phyloP scores from a whole-genome alignment of 768 basidiomycete species.

The Bullera alba region DNA sequence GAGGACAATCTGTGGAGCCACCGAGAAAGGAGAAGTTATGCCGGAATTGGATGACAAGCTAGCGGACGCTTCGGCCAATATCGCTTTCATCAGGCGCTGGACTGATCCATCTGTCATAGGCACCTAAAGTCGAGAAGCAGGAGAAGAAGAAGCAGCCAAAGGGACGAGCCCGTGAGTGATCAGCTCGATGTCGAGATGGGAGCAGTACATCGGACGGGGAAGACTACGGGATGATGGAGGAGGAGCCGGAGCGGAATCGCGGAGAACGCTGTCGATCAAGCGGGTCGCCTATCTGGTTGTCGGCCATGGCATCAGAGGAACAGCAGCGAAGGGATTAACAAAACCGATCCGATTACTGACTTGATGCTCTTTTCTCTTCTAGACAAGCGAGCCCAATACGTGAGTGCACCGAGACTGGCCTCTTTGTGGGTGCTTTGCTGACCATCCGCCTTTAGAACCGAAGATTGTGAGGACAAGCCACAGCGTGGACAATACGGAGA shows the following conservation, averaged over 20 bases:
- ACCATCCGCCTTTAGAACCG: too few relatives aligned
- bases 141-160: constrained; percentile 98
- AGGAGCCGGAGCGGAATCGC: background rate
- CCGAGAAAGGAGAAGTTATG: background rate
- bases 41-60: background rate
- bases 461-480: constrained; percentile 14
- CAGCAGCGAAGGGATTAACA: too few relatives aligned
- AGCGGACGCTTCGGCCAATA: too few relatives aligned
- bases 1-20: background rate
- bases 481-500: background rate
- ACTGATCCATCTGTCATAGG: too few relatives aligned
- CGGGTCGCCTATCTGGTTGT: background rate
- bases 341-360: background rate
- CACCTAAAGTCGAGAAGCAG: constrained; percentile 95
- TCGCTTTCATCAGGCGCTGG: too few relatives aligned
- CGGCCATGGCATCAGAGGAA: too few relatives aligned
- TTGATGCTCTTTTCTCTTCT: background rate
- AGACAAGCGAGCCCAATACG: constrained; percentile 87
- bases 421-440: too few relatives aligned
- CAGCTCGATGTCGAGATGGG: background rate
- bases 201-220: background rate
- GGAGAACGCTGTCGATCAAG: background rate
- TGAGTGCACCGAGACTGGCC: constrained; percentile 54
- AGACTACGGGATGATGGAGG: background rate
- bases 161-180: constrained; percentile 68